Conservation (phyloP, 2,329 filamentous ascomycete genomes). For the Ophiostoma sp. region DNA sequence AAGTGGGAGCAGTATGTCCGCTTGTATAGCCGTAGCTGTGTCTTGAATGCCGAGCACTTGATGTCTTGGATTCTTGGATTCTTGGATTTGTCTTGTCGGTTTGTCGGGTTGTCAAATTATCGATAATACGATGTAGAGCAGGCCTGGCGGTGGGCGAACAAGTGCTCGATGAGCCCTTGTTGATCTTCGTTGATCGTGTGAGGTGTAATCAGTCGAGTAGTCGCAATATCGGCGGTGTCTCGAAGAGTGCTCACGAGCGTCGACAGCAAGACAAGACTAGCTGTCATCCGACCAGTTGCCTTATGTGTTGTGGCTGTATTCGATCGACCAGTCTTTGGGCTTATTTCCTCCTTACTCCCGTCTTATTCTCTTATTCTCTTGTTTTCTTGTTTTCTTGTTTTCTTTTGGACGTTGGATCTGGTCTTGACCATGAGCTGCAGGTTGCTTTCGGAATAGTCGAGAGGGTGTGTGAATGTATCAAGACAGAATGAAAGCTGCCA, state of each 20-base stretch:
- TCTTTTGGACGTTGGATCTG: neutral
- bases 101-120: neutral
- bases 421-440: neutral
- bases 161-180: neutral
- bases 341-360: neutral
- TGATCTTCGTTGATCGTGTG: conserved; percentile 1
- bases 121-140: neutral
- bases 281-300: conserved; percentile 22
- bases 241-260: conserved; percentile 14
- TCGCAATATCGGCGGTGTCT: conserved; percentile 9
- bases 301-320: neutral
- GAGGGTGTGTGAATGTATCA: neutral
- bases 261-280: neutral
- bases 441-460: neutral
- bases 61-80: neutral
- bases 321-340: neutral
- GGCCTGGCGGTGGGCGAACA: no score
- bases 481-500: neutral
- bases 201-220: neutral
- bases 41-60: neutral
- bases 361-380: neutral
- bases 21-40: conserved; percentile 6
- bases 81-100: neutral
- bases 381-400: neutral
- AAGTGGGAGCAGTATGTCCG: conserved; percentile 12